These are phyloP conservation scores for Boletus rubescentipes DNA, from an alignment of 768 basidiomycete genomes.

Conservation along the genomic window DNA sequence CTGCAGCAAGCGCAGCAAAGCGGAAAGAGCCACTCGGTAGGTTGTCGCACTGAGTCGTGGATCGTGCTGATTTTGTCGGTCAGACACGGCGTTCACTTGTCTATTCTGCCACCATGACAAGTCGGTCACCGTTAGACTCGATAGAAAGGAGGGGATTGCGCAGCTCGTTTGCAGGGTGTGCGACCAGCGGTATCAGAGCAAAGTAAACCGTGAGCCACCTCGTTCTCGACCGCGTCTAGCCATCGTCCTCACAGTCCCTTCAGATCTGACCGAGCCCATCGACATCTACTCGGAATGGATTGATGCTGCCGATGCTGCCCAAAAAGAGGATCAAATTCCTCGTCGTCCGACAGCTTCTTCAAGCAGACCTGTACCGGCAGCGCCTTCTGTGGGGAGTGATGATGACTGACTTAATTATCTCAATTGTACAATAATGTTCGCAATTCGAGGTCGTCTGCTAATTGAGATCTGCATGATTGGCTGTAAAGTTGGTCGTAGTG, in stretches of 20 bases:
- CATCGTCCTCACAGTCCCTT: conserved; percentile 15
- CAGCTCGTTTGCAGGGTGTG: conserved; percentile 81
- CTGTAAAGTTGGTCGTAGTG: conserved; percentile 8
- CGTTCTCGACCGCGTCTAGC: neutral
- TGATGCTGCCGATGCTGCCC: conserved; percentile 82
- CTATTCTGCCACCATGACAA: conserved; percentile 90
- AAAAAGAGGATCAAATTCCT: conserved; percentile 53
- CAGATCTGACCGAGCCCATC: conserved; percentile 84
- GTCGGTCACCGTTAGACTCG: conserved; percentile 80
- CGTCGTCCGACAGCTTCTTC: conserved; percentile 57
- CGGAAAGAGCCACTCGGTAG: conserved; percentile 73
- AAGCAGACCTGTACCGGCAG: conserved; percentile 38
- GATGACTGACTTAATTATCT: conserved; percentile 35
- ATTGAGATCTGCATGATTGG: neutral
- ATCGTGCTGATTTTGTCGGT: conserved; percentile 3
- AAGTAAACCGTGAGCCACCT: conserved; percentile 71
- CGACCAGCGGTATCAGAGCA: conserved; percentile 85
- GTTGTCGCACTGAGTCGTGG: neutral
- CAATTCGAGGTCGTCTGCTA: conserved; percentile 4
- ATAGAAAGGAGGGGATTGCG: conserved; percentile 82
- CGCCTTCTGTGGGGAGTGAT: conserved; percentile 43
- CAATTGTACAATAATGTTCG: conserved; percentile 23
- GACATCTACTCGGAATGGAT: conserved; percentile 94
- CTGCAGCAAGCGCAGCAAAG: conserved; percentile 57
- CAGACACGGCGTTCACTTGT: conserved; percentile 84